A percentile compares a stretch with the other conserved stretches of the same genome.
Evolutionary conservation across 352 stramenopile species (phyloP).

Genomic region (Phytophthora quininea): DNA sequence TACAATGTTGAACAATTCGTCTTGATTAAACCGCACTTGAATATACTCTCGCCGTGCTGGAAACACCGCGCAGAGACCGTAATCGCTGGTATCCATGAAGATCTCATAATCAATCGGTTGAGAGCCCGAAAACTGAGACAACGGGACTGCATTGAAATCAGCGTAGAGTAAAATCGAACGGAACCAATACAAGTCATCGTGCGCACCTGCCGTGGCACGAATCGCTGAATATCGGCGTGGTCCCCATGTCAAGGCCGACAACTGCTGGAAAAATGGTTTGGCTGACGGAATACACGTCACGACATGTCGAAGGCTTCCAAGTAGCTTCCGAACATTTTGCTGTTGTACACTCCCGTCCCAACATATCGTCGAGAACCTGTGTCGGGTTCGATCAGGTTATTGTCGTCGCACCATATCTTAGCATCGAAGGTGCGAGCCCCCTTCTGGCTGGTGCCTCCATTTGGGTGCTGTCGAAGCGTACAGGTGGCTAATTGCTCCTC

Average conservation of each 20-base stretch:
- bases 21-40: conserved; percentile 6
- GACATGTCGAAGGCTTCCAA: conserved; percentile 11
- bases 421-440: background rate
- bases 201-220: background rate
- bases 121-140: background rate
- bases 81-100: conserved; percentile 25
- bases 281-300: conserved; percentile 4
- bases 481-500: conserved; percentile 11
- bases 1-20: conserved; percentile 2
- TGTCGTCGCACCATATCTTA: conserved; percentile 11
- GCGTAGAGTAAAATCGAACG: background rate
- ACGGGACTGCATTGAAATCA: background rate
- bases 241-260: background rate
- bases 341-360: background rate
- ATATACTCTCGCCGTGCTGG: conserved; percentile 2
- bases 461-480: background rate
- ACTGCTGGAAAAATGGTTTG: conserved; percentile 9
- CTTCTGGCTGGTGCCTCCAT: conserved; percentile 1
- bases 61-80: conserved; percentile 21
- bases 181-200: conserved; percentile 10
- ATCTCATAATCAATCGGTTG: conserved; percentile 4
- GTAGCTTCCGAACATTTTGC: background rate
- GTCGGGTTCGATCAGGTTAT: conserved; percentile 15
- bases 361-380: conserved; percentile 5
- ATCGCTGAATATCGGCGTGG: background rate